These are phyloP conservation scores for Wickerhamomyces silvicola DNA, from an alignment of 805 yeast species.

Conservation along the genomic window DNA sequence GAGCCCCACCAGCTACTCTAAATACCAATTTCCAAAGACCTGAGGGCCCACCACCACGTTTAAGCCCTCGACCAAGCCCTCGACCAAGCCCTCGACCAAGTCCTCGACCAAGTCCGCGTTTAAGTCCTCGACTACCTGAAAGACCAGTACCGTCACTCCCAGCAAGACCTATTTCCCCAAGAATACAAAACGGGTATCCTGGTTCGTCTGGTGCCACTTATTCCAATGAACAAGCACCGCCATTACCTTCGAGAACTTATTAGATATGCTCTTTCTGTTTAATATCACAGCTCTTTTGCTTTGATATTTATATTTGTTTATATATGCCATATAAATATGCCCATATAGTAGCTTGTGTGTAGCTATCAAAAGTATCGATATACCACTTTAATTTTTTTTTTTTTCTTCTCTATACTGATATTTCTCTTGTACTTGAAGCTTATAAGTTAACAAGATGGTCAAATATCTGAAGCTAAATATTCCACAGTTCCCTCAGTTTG, in stretches of 20 bases:
- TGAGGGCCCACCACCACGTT: neutral
- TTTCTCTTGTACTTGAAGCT: too few species aligned
- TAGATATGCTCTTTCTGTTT: too few species aligned
- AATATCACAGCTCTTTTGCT: too few species aligned
- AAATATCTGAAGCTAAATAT: conserved; percentile 15
- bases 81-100: too few species aligned
- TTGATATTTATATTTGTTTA: too few species aligned
- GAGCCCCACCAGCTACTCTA: conserved; percentile 3
- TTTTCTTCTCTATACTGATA: too few species aligned
- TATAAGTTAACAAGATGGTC: too few species aligned
- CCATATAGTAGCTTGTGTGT: neutral
- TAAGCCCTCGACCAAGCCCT: neutral
- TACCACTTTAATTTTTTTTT: too few species aligned
- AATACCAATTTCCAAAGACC: neutral
- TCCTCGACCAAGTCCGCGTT: too few species aligned
- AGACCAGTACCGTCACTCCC: conserved; percentile 3
- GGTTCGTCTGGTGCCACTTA: conserved; percentile 11
- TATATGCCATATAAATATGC: too few species aligned
- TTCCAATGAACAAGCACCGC: conserved; percentile 4
- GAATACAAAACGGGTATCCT: conserved; percentile 8
- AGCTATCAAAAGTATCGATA: too few species aligned
- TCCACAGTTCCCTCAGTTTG: conserved; percentile 41
- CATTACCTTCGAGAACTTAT: conserved; percentile 6
- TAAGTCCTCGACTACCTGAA: neutral
- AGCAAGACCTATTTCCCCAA: conserved; percentile 6